Percentiles rank a stretch among this genome's conserved stretches.
These are phyloP conservation scores for Trypanosoma cruzi DNA, from an alignment of 208 protist species.

Conservation along the genomic window DNA sequence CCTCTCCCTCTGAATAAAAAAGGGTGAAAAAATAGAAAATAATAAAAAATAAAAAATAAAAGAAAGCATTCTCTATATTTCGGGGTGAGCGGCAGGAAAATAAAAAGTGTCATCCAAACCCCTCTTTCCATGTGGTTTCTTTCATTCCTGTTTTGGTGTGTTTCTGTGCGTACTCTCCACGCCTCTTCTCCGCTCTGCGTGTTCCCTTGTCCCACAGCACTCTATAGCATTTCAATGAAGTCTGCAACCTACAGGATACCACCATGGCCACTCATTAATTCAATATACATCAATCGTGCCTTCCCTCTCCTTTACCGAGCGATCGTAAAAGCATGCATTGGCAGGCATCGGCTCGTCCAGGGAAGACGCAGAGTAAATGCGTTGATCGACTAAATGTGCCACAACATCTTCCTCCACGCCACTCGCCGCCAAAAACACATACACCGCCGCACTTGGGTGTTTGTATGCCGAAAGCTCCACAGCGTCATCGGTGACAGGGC, in stretches of 20 bases:
- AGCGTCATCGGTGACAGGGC: slow-evolving; percentile 31
- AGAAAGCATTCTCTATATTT: slow-evolving; percentile 15
- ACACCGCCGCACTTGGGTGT: slow-evolving; percentile 62
- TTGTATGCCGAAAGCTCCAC: slow-evolving; percentile 43
- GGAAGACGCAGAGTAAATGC: slow-evolving; percentile 33
- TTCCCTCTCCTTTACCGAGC: slow-evolving; percentile 51
- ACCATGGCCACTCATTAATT: background rate
- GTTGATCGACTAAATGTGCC: slow-evolving; percentile 24
- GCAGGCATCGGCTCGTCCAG: slow-evolving; percentile 43
- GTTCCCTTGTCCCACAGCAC: background rate
- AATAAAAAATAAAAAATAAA: slow-evolving; percentile 18
- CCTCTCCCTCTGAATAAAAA: too few species aligned
- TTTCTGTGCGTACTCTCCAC: background rate
- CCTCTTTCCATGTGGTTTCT: background rate
- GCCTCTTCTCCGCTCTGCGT: background rate
- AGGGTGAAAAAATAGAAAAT: slow-evolving; percentile 3
- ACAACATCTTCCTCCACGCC: slow-evolving; percentile 32
- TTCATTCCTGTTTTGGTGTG: background rate
- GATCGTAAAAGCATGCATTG: slow-evolving; percentile 82
- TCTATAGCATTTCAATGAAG: background rate
- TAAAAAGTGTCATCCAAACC: background rate
- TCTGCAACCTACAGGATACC: background rate
- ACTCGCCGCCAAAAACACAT: slow-evolving; percentile 55
- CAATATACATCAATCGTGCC: background rate
- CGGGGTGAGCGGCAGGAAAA: background rate